These are phyloP conservation scores for Starmerella apis DNA, from an alignment of 805 yeast genomes.

Conservation along the genomic window DNA sequence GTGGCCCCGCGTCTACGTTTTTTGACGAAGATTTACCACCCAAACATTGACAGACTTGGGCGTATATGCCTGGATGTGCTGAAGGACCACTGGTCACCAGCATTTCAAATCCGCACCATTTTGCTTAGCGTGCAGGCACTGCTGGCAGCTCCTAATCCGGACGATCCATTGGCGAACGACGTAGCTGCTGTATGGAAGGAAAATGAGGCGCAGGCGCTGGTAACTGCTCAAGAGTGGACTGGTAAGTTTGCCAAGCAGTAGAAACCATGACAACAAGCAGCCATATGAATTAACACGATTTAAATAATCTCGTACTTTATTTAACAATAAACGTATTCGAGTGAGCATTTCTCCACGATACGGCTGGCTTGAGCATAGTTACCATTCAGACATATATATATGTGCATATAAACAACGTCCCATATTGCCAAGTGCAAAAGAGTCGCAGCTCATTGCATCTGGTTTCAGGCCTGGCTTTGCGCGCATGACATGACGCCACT, in stretches of 20 bases:
- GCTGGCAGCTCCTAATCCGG: conserved; percentile 93
- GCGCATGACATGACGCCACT: no score
- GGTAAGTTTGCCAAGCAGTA: conserved; percentile 43
- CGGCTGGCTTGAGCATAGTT: no score
- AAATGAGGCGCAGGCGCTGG: conserved; percentile 68
- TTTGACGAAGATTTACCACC: conserved; percentile 88
- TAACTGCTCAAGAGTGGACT: conserved; percentile 72
- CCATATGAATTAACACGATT: no score
- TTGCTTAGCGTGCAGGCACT: conserved; percentile 85
- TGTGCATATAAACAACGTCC: no score
- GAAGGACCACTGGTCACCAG: conserved; percentile 96
- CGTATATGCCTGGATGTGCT: conserved; percentile 91
- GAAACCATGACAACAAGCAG: no score
- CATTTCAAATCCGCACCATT: conserved; percentile 87
- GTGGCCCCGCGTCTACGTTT: conserved; percentile 94
- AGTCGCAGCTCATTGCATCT: no score
- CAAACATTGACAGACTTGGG: conserved; percentile 90
- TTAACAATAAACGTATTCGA: no score
- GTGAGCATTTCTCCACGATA: no score
- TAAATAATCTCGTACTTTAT: no score
- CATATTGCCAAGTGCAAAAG: no score
- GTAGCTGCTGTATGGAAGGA: conserved; percentile 96
- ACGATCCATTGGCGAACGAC: conserved; percentile 95
- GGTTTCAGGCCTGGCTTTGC: no score
- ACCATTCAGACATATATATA: no score